Evolutionary conservation across 805 yeast genomes (phyloP), one percentile per base, ranked within the genome.

Genomic region (Candida methanosorbosa): DNA sequence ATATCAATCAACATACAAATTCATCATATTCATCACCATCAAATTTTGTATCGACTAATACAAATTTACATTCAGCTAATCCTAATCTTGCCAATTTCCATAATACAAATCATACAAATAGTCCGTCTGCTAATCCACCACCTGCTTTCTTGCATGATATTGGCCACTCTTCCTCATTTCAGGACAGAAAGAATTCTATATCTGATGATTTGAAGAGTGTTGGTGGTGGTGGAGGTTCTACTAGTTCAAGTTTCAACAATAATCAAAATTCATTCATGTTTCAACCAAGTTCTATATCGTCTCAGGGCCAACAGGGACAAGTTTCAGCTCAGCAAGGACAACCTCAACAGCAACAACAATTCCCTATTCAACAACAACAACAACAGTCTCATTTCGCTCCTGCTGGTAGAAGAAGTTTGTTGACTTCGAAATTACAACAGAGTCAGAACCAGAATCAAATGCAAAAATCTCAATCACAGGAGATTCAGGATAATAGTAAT

Each of bases 101-200:
- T 9, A 30, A 20, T 9, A 30, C 21, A 6, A 13, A 22, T 11
- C 7, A 16, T 3, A 8, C 24, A 9, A 18, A 18, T 57, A 40
- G 57, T 50, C 50, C 63, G 29, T 44, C 56, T 18, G 54, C 56
- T 16, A 43, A 52, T 32, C 57, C 60, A 18, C 56, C 57, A 14
- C 48, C 46, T 3, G 33, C 52, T 9, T 41, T 49, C 14, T 32
- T 40, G 30, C 54, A 48, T 27, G 9, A 21, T 30, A 15, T n/a
- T n/a, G n/a, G n/a, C n/a, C n/a, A n/a, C n/a, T n/a, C n/a, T n/a
- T n/a, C n/a, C n/a, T n/a, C n/a, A n/a, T n/a, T n/a, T n/a, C n/a
- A n/a, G n/a, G n/a, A n/a, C n/a, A n/a, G n/a, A n/a, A n/a, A n/a
- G n/a, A n/a, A n/a, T n/a, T n/a, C n/a, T n/a, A n/a, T n/a, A n/a